These are phyloP conservation scores for Alternaria arbusti DNA, from an alignment of 2,329 filamentous ascomycete genomes.

Conservation along the genomic window DNA sequence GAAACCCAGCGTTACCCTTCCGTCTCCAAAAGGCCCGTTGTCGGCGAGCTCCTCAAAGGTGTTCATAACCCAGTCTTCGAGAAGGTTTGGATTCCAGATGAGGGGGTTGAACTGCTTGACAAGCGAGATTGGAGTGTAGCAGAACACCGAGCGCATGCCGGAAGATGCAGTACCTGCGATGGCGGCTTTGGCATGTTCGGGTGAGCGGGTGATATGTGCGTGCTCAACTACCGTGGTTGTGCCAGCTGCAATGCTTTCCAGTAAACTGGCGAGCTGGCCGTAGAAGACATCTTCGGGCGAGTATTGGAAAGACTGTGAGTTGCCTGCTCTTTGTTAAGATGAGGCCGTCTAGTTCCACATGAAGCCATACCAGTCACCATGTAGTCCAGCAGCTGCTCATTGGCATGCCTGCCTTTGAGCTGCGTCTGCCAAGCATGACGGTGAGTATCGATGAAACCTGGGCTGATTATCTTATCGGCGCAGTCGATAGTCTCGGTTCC, in stretches of 20 bases:
- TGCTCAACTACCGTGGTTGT: conserved; percentile 63
- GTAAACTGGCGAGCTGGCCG: conserved; percentile 49
- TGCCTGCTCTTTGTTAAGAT: conserved; percentile 34
- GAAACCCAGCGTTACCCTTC: conserved; percentile 52
- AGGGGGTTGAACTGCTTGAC: conserved; percentile 56
- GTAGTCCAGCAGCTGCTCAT: conserved; percentile 57
- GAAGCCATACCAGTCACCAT: conserved; percentile 42
- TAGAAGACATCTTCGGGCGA: conserved; percentile 34
- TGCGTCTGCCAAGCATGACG: conserved; percentile 60
- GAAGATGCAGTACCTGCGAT: conserved; percentile 52
- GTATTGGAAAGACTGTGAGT: conserved; percentile 44
- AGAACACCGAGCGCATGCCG: conserved; percentile 56
- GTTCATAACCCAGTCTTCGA: conserved; percentile 54
- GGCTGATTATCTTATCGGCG: conserved; percentile 59
- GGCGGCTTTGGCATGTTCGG: conserved; percentile 33
- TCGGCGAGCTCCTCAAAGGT: conserved; percentile 46
- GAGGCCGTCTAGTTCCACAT: not conserved
- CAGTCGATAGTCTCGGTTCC: conserved; percentile 56
- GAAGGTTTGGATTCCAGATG: conserved; percentile 51
- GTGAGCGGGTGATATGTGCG: conserved; percentile 56
- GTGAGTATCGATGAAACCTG: conserved; percentile 62
- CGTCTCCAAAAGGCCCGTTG: conserved; percentile 29
- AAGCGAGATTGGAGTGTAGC: conserved; percentile 42
- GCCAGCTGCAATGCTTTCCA: conserved; percentile 60
- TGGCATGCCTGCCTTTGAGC: conserved; percentile 60